Conservation (phyloP, 306 rosid genomes). For the Rubus idaeus region DNA sequence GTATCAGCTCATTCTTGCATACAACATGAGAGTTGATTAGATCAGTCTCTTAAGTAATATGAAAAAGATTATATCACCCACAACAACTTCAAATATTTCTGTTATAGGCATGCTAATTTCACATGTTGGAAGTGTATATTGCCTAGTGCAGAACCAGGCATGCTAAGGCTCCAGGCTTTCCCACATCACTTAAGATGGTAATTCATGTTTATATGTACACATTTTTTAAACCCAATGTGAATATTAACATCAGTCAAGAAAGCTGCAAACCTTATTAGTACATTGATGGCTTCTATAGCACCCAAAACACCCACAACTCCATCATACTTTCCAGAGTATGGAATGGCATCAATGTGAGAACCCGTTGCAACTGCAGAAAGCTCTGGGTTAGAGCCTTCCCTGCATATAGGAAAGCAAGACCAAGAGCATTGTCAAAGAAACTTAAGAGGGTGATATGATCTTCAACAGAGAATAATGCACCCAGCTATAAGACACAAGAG, state of each 20-base stretch:
- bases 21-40: not conserved
- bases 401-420: conserved; percentile 33
- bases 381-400: conserved; percentile 74
- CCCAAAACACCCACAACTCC: conserved; percentile 98
- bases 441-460: not conserved
- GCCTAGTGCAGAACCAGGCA: not conserved
- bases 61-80: not conserved
- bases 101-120: not conserved
- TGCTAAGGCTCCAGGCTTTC: conserved; percentile 13
- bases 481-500: not conserved
- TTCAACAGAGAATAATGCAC: not conserved
- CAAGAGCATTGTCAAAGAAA: conserved; percentile 3
- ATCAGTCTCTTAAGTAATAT: not conserved
- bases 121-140: not conserved
- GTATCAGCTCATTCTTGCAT: not conserved
- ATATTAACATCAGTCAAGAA: conserved; percentile 21
- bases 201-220: not conserved
- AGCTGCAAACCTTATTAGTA: conserved; percentile 62
- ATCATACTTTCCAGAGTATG: conserved; percentile 94
- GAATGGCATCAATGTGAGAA: conserved; percentile 95
- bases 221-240: conserved; percentile 1
- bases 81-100: not conserved
- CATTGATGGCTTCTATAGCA: conserved; percentile 93
- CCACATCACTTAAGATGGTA: conserved; percentile 16
- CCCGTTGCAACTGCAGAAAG: conserved; percentile 91